These are phyloP conservation scores for Neocatenulostroma microsporum DNA, from an alignment of 2,329 filamentous ascomycete genomes.

Conservation along the genomic window DNA sequence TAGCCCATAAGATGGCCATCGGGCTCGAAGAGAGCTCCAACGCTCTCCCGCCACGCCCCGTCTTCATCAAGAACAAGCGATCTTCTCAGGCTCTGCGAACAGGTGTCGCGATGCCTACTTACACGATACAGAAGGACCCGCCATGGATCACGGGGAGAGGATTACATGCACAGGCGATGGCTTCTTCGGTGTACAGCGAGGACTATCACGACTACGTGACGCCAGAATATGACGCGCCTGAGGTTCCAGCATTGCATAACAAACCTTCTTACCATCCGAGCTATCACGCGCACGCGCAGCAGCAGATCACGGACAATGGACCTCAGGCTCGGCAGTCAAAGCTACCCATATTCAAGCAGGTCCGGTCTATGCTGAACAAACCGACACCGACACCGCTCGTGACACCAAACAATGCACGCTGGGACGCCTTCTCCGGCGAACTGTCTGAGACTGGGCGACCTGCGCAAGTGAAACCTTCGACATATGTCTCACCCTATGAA, in stretches of 20 bases:
- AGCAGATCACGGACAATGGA: constrained; percentile 19
- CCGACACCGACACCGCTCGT: constrained; percentile 13
- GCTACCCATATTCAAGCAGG: constrained; percentile 28
- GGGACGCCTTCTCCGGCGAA: constrained; percentile 17
- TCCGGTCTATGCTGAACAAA: constrained; percentile 27
- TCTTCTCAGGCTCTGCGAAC: constrained; percentile 10
- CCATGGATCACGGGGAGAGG: constrained; percentile 15
- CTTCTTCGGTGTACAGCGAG: constrained; percentile 19
- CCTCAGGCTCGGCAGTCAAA: constrained; percentile 19
- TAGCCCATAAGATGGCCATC: constrained; percentile 9
- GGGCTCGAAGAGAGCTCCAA: constrained; percentile 7
- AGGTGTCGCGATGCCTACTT: constrained; percentile 30
- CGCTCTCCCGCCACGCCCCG: constrained; percentile 8
- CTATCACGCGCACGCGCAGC: constrained; percentile 16
- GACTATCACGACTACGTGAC: constrained; percentile 18
- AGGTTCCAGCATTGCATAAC: constrained; percentile 2
- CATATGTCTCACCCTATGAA: constrained; percentile 15
- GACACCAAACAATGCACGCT: constrained; percentile 13
- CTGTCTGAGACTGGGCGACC: constrained; percentile 11
- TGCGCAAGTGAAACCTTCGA: constrained; percentile 13
- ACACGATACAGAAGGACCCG: constrained; percentile 27
- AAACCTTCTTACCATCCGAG: constrained; percentile 10
- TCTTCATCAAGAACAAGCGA: constrained; percentile 10
- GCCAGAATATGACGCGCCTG: constrained; percentile 1
- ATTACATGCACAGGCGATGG: not conserved